phyloP scores from a whole-genome alignment of 2,329 filamentous ascomycete genomes.

The Colletotrichum caudatum region DNA sequence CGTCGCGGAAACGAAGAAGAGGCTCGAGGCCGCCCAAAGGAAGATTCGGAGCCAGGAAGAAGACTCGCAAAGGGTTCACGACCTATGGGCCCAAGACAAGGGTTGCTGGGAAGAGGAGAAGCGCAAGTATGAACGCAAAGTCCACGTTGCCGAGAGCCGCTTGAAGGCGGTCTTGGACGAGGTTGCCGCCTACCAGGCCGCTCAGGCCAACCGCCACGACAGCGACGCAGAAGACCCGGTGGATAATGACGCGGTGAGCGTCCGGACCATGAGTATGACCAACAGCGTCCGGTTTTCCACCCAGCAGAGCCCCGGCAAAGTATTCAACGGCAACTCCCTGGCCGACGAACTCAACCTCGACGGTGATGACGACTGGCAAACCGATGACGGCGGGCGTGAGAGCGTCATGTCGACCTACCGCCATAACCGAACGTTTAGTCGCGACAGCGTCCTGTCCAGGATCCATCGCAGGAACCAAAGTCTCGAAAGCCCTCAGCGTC shows the following conservation, averaged over 20 bases:
- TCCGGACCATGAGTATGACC: slow-evolving; percentile 79
- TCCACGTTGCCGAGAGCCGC: slow-evolving; percentile 91
- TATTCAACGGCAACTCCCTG: slow-evolving; percentile 76
- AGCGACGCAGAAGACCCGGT: slow-evolving; percentile 72
- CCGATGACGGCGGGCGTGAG: slow-evolving; percentile 77
- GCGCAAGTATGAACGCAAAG: slow-evolving; percentile 82
- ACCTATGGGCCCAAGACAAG: slow-evolving; percentile 86
- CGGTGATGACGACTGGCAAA: slow-evolving; percentile 78
- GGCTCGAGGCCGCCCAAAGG: slow-evolving; percentile 82
- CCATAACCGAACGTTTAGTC: slow-evolving; percentile 67
- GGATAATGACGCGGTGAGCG: slow-evolving; percentile 79
- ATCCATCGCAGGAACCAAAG: slow-evolving; percentile 69
- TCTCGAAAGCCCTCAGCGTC: slow-evolving; percentile 67
- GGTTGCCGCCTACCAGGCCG: slow-evolving; percentile 76
- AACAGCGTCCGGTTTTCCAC: slow-evolving; percentile 80
- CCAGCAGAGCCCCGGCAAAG: slow-evolving; percentile 66
- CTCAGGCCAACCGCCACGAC: slow-evolving; percentile 61
- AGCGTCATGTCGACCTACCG: slow-evolving; percentile 66
- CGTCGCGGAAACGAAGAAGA: slow-evolving; percentile 77
- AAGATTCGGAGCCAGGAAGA: slow-evolving; percentile 84
- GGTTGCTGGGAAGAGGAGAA: slow-evolving; percentile 87
- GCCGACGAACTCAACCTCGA: slow-evolving; percentile 93
- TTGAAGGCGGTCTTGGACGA: slow-evolving; percentile 88
- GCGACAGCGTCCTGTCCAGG: slow-evolving; percentile 65
- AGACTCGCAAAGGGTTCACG: slow-evolving; percentile 81